Evolutionary conservation across 192 early-diverging fungal genomes (phyloP).

Genomic region (Backusella mclennaniae): DNA sequence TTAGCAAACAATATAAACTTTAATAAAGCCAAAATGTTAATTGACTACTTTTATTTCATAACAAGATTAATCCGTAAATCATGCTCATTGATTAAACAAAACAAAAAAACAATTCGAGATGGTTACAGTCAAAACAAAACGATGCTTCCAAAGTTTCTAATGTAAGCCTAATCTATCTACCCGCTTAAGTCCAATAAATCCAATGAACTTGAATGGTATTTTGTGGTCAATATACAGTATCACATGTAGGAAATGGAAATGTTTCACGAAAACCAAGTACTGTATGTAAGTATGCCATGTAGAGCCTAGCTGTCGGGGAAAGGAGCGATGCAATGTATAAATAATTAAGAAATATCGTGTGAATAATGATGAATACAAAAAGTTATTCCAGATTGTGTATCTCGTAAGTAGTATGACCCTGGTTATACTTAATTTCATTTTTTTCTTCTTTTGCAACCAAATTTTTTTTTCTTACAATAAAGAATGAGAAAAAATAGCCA

Average conservation of each 20-base stretch:
- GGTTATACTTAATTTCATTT: slow-evolving; percentile 3
- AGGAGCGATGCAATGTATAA: slow-evolving; percentile 7
- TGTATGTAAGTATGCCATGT: neutral
- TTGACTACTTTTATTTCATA: neutral
- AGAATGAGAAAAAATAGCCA: slow-evolving; percentile 9
- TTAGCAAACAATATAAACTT: neutral
- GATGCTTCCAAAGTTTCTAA: slow-evolving; percentile 6
- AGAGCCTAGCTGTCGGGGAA: neutral
- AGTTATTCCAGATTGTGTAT: slow-evolving; percentile 9
- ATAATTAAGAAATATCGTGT: slow-evolving; percentile 5
- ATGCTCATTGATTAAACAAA: neutral
- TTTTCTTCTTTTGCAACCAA: neutral
- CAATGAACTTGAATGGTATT: slow-evolving; percentile 4
- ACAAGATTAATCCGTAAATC: neutral
- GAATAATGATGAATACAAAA: slow-evolving; percentile 3
- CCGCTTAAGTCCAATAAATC: neutral
- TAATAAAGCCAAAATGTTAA: neutral
- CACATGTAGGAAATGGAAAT: neutral
- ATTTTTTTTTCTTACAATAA: neutral
- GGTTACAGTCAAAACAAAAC: neutral
- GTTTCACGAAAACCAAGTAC: neutral
- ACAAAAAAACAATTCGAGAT: neutral
- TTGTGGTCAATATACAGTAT: neutral
- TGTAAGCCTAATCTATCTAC: slow-evolving; percentile 1
- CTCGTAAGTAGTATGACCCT: neutral